A percentile compares a stretch with the other conserved stretches of the same genome.
phyloP scores from a whole-genome alignment of 1,139 yeast genomes.

The Pichia sp. region DNA sequence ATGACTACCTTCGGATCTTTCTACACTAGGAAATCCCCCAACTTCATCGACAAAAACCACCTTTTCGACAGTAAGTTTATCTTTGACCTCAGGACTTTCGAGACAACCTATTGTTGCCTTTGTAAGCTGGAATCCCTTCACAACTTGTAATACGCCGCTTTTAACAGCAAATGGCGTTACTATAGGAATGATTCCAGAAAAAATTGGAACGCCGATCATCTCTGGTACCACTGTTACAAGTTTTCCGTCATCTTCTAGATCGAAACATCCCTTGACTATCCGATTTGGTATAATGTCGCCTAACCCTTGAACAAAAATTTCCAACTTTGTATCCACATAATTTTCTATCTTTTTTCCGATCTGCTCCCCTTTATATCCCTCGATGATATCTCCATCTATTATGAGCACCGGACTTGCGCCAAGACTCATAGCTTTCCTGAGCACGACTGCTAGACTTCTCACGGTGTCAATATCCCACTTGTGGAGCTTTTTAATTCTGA shows the following conservation, averaged over 20 bases:
- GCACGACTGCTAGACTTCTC: slow-evolving; percentile 33
- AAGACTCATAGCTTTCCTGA: slow-evolving; percentile 36
- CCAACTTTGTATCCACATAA: slow-evolving; percentile 9
- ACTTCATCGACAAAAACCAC: slow-evolving; percentile 69
- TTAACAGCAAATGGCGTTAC: slow-evolving; percentile 57
- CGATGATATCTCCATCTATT: slow-evolving; percentile 28
- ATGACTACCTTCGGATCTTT: slow-evolving; percentile 77
- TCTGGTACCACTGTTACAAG: slow-evolving; percentile 33
- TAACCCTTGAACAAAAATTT: slow-evolving; percentile 21
- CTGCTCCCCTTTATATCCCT: slow-evolving; percentile 11
- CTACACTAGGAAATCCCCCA: slow-evolving; percentile 90
- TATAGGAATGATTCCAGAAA: slow-evolving; percentile 51
- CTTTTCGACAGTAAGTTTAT: slow-evolving; percentile 66
- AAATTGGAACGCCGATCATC: slow-evolving; percentile 35
- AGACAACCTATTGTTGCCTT: slow-evolving; percentile 34
- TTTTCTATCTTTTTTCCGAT: slow-evolving; percentile 13
- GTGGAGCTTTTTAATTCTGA: slow-evolving; percentile 43
- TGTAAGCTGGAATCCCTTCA: slow-evolving; percentile 37
- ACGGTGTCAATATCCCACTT: slow-evolving; percentile 27
- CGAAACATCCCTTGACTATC: slow-evolving; percentile 37
- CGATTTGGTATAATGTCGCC: slow-evolving; percentile 23
- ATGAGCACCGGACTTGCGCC: slow-evolving; percentile 41
- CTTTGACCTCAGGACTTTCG: slow-evolving; percentile 18
- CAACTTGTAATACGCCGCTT: slow-evolving; percentile 33
- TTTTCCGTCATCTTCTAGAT: slow-evolving; percentile 20